Evolutionary conservation across 2,329 filamentous ascomycete species (phyloP).

Genomic region (Gnomoniopsis smithogilvyi): DNA sequence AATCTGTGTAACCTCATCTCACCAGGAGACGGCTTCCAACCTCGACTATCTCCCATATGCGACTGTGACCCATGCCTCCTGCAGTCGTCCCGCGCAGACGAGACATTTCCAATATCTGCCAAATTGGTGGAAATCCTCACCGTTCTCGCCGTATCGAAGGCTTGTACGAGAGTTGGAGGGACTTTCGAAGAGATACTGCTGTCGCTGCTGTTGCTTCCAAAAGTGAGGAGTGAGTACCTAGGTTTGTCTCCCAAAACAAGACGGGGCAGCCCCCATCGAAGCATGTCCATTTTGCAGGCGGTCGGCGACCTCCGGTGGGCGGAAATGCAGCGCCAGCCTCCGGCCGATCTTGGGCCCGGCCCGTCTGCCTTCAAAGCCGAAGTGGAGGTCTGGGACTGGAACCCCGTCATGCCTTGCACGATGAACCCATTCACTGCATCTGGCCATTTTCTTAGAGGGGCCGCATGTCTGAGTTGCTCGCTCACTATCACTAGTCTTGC

Average conservation of each 20-base stretch:
- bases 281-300: not conserved
- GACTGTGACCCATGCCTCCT: not conserved
- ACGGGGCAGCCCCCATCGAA: no score
- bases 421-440: not conserved
- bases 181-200: not conserved
- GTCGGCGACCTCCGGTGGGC: constrained; percentile 28
- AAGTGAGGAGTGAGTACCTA: not conserved
- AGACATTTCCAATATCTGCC: not conserved
- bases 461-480: not conserved
- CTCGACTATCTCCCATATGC: not conserved
- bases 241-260: not conserved
- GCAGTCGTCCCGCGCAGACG: constrained; percentile 3
- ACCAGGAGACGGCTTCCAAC: constrained; percentile 1
- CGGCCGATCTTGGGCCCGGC: constrained; percentile 17
- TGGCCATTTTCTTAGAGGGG: not conserved
- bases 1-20: constrained; percentile 12
- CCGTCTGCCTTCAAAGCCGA: constrained; percentile 12
- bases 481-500: not conserved
- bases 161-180: not conserved
- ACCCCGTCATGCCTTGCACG: not conserved
- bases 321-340: constrained; percentile 9
- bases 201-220: not conserved
- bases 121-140: not conserved
- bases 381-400: not conserved
- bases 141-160: not conserved